Evolutionary conservation across 2,329 filamentous ascomycete genomes (phyloP), one percentile per base, ranked within the genome.

Genomic region (Pseudogymnoascus sp.): DNA sequence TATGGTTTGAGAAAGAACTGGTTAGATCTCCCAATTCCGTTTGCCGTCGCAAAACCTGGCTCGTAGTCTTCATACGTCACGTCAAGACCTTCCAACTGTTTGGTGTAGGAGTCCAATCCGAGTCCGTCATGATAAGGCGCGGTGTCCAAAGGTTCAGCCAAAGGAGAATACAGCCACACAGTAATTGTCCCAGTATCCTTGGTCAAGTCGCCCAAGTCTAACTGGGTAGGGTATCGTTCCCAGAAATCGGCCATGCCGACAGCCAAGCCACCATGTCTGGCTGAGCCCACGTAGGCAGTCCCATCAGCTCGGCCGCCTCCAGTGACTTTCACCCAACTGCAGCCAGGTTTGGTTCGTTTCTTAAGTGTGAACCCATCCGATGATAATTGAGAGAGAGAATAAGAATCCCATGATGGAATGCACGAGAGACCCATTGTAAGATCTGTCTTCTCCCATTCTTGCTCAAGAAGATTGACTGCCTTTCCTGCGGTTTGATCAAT

Each of bases 51-150:
- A 51, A 83, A 84, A 0, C 79, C 80, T 0, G 72, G 73, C 65
- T 87, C 83, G 65, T 79, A 87, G 66, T 87, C 85, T 65, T 88
- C 85, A 64, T 88, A 88, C 0, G 85, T 88, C 23, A 87, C 83
- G 28, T 85, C 79, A 0, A 87, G 77, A 1, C 83, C 85, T 65
- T 86, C 84, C 0, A 86, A 74, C 70, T 88, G 81, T 21, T 86
- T 78, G 0, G 75, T 76, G 65, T 86, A 87, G 0, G 79, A 81
- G 48, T 85, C 78, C 67, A 83, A 70, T 0, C 82, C 82, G 4
- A 87, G 72, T 0, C 82, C 81, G 65, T 87, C 83, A 54, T 87
- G 84, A 64, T 81, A 87, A 0, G 82, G 81, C 0, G 82, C 75
- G 4, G 85, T 73, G 39, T 87, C 85, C 62, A 87, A 74, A 0